A percentile compares a stretch with the other conserved stretches of the same genome.
phyloP scores from a whole-genome alignment of 768 basidiomycete species.

The Agrocybe pediades region DNA sequence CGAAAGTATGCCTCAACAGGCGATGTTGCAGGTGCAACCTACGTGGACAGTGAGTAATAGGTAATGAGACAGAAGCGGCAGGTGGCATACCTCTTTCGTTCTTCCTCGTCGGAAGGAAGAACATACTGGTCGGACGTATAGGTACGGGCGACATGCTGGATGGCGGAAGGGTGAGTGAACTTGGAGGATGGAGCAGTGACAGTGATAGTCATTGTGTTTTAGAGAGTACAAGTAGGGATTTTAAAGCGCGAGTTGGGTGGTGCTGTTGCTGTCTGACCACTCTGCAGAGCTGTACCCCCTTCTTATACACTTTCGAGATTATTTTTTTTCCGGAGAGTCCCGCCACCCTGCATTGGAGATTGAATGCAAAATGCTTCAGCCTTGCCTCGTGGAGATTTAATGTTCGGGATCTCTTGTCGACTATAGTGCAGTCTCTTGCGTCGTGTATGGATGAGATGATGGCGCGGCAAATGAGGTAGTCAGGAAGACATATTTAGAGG shows the following conservation, averaged over 20 bases:
- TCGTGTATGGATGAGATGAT: not conserved
- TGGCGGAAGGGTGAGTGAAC: constrained; percentile 5
- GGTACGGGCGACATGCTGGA: constrained; percentile 4
- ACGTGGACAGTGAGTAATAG: not conserved
- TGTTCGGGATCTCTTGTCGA: not conserved
- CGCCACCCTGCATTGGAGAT: not conserved
- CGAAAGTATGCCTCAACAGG: constrained; percentile 10
- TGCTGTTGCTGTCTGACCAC: too few relatives aligned
- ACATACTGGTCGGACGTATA: constrained; percentile 12
- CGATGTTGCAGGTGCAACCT: constrained; percentile 14
- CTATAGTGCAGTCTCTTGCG: not conserved
- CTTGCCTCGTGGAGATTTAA: not conserved
- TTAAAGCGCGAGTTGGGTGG: not conserved
- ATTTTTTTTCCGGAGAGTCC: not conserved
- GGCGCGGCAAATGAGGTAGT: not conserved
- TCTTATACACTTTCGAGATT: not conserved
- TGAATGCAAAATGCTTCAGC: not conserved
- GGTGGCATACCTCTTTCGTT: constrained; percentile 11
- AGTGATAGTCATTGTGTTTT: constrained; percentile 9
- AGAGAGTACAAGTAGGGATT: not conserved
- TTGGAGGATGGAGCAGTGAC: constrained; percentile 1
- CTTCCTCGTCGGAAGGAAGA: constrained; percentile 14
- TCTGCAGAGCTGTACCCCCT: too few relatives aligned
- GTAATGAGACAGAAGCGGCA: not conserved
- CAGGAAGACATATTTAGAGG: not conserved